Evolutionary conservation across 148 eudicot species (phyloP).

Genomic region (Rhododendron henanense): DNA sequence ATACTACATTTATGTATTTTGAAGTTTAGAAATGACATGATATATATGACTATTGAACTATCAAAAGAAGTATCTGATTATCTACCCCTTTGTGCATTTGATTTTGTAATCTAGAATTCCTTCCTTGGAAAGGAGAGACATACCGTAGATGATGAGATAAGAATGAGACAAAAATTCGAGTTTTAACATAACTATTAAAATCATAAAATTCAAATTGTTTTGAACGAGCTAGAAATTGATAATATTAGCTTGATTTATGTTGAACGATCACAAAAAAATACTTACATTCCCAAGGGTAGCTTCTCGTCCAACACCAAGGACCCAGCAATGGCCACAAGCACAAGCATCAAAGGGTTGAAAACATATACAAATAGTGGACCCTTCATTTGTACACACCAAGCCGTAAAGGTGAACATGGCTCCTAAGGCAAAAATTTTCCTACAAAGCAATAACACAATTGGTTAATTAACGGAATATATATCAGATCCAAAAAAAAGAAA

Average conservation of each 20-base stretch:
- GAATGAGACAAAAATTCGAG: neutral
- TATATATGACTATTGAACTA: no score
- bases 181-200: neutral
- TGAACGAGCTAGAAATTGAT: neutral
- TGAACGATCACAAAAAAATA: neutral
- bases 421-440: slow-evolving; percentile 39
- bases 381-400: slow-evolving; percentile 44
- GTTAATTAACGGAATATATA: no score
- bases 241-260: neutral
- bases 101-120: no score
- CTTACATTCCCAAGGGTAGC: slow-evolving; percentile 59
- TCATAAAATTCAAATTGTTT: neutral
- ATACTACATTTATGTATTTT: no score
- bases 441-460: neutral
- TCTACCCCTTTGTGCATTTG: no score
- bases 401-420: slow-evolving; percentile 21
- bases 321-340: slow-evolving; percentile 56
- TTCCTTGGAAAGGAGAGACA: no score
- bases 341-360: slow-evolving; percentile 58
- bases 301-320: slow-evolving; percentile 48
- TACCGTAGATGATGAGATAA: neutral
- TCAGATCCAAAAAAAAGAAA: no score
- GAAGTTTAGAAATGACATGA: no score
- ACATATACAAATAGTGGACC: slow-evolving; percentile 54
- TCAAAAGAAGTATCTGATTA: no score